Evolutionary conservation across 2,329 filamentous ascomycete species (phyloP).

Genomic region (Pseudogymnoascus sp.): DNA sequence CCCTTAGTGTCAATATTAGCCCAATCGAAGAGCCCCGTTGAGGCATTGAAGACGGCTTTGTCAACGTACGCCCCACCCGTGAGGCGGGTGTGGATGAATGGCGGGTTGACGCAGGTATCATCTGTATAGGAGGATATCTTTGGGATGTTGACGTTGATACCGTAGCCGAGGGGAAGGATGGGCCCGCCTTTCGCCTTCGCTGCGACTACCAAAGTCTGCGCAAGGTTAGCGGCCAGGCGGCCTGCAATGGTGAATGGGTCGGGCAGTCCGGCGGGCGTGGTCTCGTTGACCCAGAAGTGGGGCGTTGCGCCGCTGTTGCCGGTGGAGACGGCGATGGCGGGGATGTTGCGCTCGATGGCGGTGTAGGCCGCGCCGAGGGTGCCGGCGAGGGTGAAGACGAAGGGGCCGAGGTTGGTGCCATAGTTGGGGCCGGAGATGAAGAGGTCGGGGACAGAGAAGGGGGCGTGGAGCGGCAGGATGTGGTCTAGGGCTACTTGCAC

Average conservation of each 20-base stretch:
- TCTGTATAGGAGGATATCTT: constrained; percentile 34
- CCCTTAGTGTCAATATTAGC: constrained; percentile 34
- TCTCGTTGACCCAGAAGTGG: constrained; percentile 37
- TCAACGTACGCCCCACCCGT: constrained; percentile 43
- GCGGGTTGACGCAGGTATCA: constrained; percentile 34
- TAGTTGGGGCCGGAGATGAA: constrained; percentile 50
- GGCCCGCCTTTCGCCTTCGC: constrained; percentile 21
- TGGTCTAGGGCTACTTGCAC: constrained; percentile 50
- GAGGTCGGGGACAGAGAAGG: constrained; percentile 44
- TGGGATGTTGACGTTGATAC: constrained; percentile 45
- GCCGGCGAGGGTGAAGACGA: constrained; percentile 45
- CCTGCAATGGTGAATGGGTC: constrained; percentile 38
- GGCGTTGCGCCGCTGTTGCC: constrained; percentile 35
- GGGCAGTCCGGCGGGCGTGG: constrained; percentile 27
- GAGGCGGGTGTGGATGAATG: constrained; percentile 40
- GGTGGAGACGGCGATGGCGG: constrained; percentile 42
- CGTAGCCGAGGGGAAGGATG: constrained; percentile 42
- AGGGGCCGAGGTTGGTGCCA: constrained; percentile 46
- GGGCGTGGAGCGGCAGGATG: constrained; percentile 42
- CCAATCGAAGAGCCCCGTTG: constrained; percentile 38
- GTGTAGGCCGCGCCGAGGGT: constrained; percentile 45
- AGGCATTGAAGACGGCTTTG: constrained; percentile 37
- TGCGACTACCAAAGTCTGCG: constrained; percentile 35
- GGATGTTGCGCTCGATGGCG: constrained; percentile 41
- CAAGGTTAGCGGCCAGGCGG: constrained; percentile 36